Conservation (phyloP, 148 eudicot genomes). For the Arctostaphylos glauca region DNA sequence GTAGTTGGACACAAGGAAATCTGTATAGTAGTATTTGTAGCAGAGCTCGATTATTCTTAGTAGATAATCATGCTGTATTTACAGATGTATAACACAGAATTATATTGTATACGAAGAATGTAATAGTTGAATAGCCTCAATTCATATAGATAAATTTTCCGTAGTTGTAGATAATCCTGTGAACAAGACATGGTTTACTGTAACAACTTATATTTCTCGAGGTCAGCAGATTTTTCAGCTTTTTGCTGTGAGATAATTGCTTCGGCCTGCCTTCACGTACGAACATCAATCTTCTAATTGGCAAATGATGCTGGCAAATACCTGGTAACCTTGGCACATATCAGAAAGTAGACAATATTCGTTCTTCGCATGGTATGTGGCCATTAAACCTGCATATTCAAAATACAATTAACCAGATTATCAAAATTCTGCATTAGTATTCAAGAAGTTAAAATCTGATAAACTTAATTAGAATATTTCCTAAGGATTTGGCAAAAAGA, state of each 20-base stretch:
- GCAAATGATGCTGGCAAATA: slow-evolving; percentile 68
- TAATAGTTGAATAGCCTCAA: slow-evolving; percentile 4
- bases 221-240: not conserved
- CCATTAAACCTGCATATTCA: slow-evolving; percentile 67
- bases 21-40: slow-evolving; percentile 23
- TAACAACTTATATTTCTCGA: not conserved
- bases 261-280: not conserved
- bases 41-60: not conserved
- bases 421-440: not conserved
- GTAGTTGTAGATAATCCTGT: not conserved
- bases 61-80: not conserved
- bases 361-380: slow-evolving; percentile 95
- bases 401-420: not conserved
- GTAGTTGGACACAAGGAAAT: slow-evolving; percentile 10
- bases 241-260: not conserved
- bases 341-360: slow-evolving; percentile 91
- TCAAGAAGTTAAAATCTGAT: too few relatives aligned
- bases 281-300: slow-evolving; percentile 72
- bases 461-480: too few relatives aligned
- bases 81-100: not conserved
- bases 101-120: not conserved
- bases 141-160: not conserved
- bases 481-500: too few relatives aligned
- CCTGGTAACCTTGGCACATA: slow-evolving; percentile 91
- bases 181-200: too few relatives aligned